Percentiles rank a stretch among this genome's conserved stretches.
These are phyloP conservation scores for Ganoderma lucidum DNA, from an alignment of 1,284 basidiomycete species.

Conservation along the genomic window DNA sequence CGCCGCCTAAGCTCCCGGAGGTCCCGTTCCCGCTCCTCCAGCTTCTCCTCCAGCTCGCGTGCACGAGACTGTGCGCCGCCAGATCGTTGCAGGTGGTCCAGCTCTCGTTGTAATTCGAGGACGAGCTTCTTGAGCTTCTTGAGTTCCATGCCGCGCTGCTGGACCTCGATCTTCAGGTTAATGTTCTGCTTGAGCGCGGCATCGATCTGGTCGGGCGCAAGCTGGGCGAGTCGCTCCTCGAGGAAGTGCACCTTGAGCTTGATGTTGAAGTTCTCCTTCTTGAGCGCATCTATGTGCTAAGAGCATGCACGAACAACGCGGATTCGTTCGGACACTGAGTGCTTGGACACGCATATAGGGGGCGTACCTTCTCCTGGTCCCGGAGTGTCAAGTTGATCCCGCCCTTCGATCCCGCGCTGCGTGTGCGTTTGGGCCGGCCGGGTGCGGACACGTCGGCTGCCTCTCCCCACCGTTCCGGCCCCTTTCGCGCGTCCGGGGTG, in stretches of 20 bases:
- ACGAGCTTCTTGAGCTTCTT: constrained; percentile 93
- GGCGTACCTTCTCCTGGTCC: constrained; percentile 90
- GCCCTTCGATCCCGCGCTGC: constrained; percentile 54
- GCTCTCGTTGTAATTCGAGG: constrained; percentile 82
- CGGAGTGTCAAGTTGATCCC: constrained; percentile 79
- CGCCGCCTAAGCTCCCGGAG: constrained; percentile 67
- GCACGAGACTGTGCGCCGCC: constrained; percentile 57
- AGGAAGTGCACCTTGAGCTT: constrained; percentile 94
- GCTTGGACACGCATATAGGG: not conserved
- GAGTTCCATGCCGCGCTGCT: constrained; percentile 90
- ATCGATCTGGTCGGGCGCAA: constrained; percentile 92
- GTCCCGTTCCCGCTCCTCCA: constrained; percentile 75
- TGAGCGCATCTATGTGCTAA: constrained; percentile 91
- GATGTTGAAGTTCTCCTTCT: constrained; percentile 95
- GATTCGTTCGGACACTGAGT: not conserved
- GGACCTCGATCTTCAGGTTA: constrained; percentile 92
- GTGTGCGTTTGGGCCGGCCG: constrained; percentile 53
- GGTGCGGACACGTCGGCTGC: constrained; percentile 56
- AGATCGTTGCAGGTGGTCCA: constrained; percentile 74
- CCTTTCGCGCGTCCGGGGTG: constrained; percentile 57
- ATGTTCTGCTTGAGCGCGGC: constrained; percentile 94
- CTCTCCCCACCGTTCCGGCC: constrained; percentile 33
- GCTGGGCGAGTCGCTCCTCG: constrained; percentile 87
- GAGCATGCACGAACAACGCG: not conserved
- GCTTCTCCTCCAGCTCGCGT: constrained; percentile 72